Base-by-base conservation (phyloP, 768 basidiomycete species). In the Serendipita sp. region DNA sequence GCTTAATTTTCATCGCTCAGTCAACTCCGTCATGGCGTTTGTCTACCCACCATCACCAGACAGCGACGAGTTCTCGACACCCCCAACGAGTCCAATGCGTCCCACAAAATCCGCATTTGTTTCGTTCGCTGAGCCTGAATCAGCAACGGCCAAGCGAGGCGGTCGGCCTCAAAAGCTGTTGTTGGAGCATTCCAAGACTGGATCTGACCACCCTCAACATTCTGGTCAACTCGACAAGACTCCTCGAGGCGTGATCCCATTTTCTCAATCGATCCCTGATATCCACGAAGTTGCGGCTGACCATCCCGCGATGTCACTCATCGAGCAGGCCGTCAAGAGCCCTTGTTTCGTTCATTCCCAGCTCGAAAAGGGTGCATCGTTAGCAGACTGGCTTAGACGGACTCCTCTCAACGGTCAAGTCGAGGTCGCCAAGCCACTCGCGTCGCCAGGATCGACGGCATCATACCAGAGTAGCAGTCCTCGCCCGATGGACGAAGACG, bases 321-420 rank as follows among this genome's bases (percentile, higher is more conserved):
- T 2, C 62, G 33, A 50, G 45, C 61, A 61, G 41, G 63, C 77
- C 22, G 74, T 78, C 67, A 75, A 78, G 48, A 92, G 90, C 0
- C 93, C 93, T 9, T 96, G 91, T 70, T 95, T 93, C 73, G 84
- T 97, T 41, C 93, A 97, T 75, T 92, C 89, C 0, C 82, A 89
- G 67, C 85, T 97, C 53, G 88, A 95, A 72, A 84, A 86, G 68
- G 83, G 82, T 43, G 84, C 83, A 3, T 85, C 88, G 7, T 76
- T 92, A 45, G 80, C 82, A 41, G 88, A 89, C 64, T 91, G 87
- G 83, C 73, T 90, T 26, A 74, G 76, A 5, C 64, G 66, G n/a
- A 72, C 73, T 56, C 66, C 66, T 65, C 67, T 68, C 48, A 60
- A 45, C 31, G 63, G 60, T 58, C 75, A 79, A 62, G 75, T 82